A percentile compares a stretch with the other conserved stretches of the same genome.
These are phyloP conservation scores for Globisporangium paddicum DNA, from an alignment of 352 stramenopile species.

Conservation along the genomic window DNA sequence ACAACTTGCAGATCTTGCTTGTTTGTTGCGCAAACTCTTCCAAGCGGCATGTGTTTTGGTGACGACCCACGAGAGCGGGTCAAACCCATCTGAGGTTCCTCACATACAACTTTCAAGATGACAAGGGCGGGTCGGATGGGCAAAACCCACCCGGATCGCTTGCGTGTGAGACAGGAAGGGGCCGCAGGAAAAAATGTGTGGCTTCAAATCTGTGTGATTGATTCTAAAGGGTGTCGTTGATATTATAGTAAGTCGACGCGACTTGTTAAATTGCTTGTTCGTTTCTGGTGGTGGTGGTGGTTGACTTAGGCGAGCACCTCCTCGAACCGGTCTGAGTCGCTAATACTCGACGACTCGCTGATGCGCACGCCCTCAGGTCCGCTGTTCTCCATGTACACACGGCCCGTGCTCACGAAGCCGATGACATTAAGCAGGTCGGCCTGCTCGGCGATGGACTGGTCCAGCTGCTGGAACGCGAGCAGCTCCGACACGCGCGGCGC, in stretches of 20 bases:
- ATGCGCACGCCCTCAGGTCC: conserved; percentile 48
- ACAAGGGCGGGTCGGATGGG: neutral
- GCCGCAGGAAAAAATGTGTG: conserved; percentile 12
- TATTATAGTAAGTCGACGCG: conserved; percentile 4
- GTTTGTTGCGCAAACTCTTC: conserved; percentile 8
- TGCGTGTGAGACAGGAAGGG: neutral
- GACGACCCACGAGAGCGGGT: too few relatives aligned
- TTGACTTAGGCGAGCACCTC: conserved; percentile 43
- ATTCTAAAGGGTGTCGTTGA: neutral
- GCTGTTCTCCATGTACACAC: conserved; percentile 68
- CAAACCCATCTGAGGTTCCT: neutral
- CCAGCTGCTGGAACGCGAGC: conserved; percentile 55
- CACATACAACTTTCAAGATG: conserved; percentile 10
- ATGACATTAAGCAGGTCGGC: conserved; percentile 74
- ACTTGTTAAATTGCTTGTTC: too few relatives aligned
- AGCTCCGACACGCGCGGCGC: conserved; percentile 59
- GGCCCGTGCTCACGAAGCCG: conserved; percentile 64
- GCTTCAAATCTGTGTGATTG: neutral
- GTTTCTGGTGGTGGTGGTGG: neutral
- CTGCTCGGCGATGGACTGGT: conserved; percentile 72
- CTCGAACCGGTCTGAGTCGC: conserved; percentile 60
- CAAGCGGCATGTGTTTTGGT: neutral
- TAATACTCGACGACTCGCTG: conserved; percentile 51
- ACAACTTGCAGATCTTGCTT: conserved; percentile 2
- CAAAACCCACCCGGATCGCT: neutral